These are phyloP conservation scores for Penicillium argentinense DNA, from an alignment of 495 filamentous ascomycete species.

Conservation along the genomic window DNA sequence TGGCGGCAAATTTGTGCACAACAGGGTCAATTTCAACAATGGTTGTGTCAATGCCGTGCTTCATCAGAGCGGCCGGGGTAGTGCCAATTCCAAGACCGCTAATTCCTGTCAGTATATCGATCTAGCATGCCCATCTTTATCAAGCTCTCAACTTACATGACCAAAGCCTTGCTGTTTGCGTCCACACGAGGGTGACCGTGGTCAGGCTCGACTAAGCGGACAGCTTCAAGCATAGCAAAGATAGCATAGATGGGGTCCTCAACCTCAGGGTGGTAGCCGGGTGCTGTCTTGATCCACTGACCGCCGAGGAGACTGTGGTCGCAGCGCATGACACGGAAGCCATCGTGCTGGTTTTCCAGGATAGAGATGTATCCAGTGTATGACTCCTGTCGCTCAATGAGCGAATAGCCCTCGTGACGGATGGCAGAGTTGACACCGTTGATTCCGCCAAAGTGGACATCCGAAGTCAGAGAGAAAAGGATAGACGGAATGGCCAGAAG, in stretches of 20 bases:
- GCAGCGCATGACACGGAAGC: constrained; percentile 83
- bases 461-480: constrained; percentile 66
- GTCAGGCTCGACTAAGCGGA: constrained; percentile 69
- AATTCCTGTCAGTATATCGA: constrained; percentile 4
- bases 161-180: constrained; percentile 71
- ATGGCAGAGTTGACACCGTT: constrained; percentile 64
- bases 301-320: constrained; percentile 93
- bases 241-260: constrained; percentile 90
- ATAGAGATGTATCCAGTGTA: constrained; percentile 91
- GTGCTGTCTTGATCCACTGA: constrained; percentile 63
- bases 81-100: constrained; percentile 93
- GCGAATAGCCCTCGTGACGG: constrained; percentile 43
- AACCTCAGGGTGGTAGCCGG: constrained; percentile 47
- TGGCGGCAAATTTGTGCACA: constrained; percentile 74
- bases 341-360: constrained; percentile 65
- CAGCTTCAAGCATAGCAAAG: constrained; percentile 89
- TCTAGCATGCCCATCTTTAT: background rate
- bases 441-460: constrained; percentile 65
- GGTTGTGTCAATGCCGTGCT: constrained; percentile 87
- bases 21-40: constrained; percentile 92
- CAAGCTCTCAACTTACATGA: constrained; percentile 59
- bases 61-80: constrained; percentile 78
- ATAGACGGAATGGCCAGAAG: constrained; percentile 65
- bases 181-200: constrained; percentile 51
- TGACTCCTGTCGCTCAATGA: constrained; percentile 80